Conservation (phyloP, 2,329 filamentous ascomycete genomes). For the Tolypocladium ovalisporum region DNA sequence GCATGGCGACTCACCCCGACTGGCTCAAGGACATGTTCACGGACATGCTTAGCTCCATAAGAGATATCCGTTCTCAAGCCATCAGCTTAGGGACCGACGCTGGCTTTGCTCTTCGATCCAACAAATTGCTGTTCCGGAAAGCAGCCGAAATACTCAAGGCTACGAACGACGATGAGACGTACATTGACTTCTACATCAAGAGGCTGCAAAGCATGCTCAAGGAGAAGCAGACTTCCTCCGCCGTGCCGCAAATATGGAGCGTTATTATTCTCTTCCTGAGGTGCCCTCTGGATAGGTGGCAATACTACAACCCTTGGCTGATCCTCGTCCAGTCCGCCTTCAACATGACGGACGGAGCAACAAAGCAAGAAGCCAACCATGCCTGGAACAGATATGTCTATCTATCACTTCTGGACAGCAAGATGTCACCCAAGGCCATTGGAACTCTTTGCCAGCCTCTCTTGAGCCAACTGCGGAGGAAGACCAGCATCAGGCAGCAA, state of each 20-base stretch:
- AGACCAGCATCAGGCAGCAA: constrained; percentile 42
- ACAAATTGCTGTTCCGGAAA: constrained; percentile 55
- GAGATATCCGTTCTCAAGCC: constrained; percentile 65
- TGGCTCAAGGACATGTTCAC: constrained; percentile 79
- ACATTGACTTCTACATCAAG: constrained; percentile 58
- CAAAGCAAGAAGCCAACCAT: constrained; percentile 65
- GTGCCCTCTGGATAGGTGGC: constrained; percentile 56
- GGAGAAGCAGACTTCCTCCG: constrained; percentile 35
- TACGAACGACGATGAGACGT: constrained; percentile 40
- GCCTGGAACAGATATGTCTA: constrained; percentile 84
- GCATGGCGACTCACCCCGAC: constrained; percentile 60
- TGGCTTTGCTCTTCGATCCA: constrained; percentile 57
- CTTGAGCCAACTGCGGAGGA: constrained; percentile 56
- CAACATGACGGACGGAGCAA: constrained; percentile 62
- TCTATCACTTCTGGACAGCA: constrained; percentile 54
- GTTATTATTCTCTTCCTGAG: constrained; percentile 69
- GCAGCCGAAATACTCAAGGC: constrained; percentile 54
- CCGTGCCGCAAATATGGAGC: constrained; percentile 84
- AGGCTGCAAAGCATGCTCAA: constrained; percentile 60
- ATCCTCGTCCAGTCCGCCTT: constrained; percentile 73
- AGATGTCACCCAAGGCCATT: constrained; percentile 30
- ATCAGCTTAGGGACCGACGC: constrained; percentile 65
- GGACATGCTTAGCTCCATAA: constrained; percentile 68
- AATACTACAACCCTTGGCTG: constrained; percentile 64
- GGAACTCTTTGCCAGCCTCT: constrained; percentile 54